Conservation (phyloP, 1,284 basidiomycete species). For the Cutaneotrichosporon mucoides region DNA sequence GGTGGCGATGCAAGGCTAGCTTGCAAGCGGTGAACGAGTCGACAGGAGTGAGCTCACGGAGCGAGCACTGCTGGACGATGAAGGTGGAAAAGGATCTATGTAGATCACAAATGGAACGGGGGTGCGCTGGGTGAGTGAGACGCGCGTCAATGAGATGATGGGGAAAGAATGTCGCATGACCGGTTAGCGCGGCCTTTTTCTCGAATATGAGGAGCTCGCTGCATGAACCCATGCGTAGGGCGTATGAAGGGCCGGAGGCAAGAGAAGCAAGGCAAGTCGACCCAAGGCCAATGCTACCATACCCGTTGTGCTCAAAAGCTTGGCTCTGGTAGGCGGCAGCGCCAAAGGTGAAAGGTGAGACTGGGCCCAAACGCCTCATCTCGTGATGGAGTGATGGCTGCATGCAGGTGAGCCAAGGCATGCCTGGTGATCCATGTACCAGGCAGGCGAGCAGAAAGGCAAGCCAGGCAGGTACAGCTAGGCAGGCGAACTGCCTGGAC, state of each 20-base stretch:
- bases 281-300: conserved; percentile 4
- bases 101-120: too few relatives aligned
- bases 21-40: too few relatives aligned
- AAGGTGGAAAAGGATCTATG: too few relatives aligned
- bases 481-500: too few relatives aligned
- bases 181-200: neutral
- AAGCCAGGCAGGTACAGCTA: too few relatives aligned
- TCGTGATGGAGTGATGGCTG: neutral
- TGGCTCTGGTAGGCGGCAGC: neutral
- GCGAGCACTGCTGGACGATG: too few relatives aligned
- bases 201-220: neutral
- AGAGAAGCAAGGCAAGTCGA: neutral
- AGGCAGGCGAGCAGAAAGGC: too few relatives aligned
- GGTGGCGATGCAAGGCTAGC: too few relatives aligned
- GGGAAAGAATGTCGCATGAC: too few relatives aligned
- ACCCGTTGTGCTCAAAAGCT: conserved; percentile 4
- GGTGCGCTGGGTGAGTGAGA: too few relatives aligned
- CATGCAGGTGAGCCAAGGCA: neutral
- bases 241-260: neutral
- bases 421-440: neutral
- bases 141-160: too few relatives aligned
- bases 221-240: neutral
- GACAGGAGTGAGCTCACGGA: too few relatives aligned
- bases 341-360: neutral
- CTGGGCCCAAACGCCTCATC: neutral